Percentiles rank a stretch among this genome's conserved stretches.
Evolutionary conservation across 129 eudicot species (phyloP).

Genomic region (sunflower (Helianthus annuus)): HanXRQr2.0-SUNRISE NC_035444.2:7325901-7326400

Average conservation of each 20-base stretch:
- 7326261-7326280: neutral
- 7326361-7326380: neutral
- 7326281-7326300: too few species aligned
- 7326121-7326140: too few species aligned
- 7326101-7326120: neutral
- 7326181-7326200: neutral
- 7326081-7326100: neutral
- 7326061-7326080: too few species aligned
- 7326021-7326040: too few species aligned
- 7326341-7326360: neutral
- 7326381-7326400: neutral
- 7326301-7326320: too few species aligned
- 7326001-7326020: too few species aligned
- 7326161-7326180: neutral
- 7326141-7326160: neutral
- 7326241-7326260: slow-evolving; percentile 7
- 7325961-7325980: too few species aligned
- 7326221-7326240: neutral
- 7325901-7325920: too few species aligned
- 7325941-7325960: too few species aligned
- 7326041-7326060: too few species aligned
- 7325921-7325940: too few species aligned
- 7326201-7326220: neutral
- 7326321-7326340: neutral
- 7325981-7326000: too few species aligned